Evolutionary conservation across 208 protist genomes (phyloP).

Genomic region (Wallacemonas sp.): DNA sequence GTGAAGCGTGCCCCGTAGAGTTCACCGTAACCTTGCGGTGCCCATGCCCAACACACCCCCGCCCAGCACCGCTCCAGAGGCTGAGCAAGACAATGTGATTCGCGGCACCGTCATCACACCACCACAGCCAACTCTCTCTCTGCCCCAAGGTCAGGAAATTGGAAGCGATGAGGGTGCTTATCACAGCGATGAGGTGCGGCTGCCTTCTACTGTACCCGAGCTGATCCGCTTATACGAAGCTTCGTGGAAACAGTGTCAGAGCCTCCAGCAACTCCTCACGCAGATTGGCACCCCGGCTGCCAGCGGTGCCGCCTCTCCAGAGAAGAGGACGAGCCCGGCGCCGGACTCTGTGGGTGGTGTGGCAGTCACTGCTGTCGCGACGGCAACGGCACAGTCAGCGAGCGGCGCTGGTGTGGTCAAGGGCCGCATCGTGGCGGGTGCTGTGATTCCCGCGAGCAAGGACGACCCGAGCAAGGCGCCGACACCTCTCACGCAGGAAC

Average conservation of each 20-base stretch:
- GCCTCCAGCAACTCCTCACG: conserved; percentile 37
- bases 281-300: conserved; percentile 27
- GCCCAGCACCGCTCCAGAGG: not conserved
- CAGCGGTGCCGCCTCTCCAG: too few species aligned
- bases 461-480: not conserved
- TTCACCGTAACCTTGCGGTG: too few species aligned
- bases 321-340: too few species aligned
- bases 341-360: conserved; percentile 14
- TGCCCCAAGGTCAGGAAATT: too few species aligned
- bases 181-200: conserved; percentile 24
- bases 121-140: not conserved
- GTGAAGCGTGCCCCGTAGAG: not conserved
- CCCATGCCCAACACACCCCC: not conserved
- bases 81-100: not conserved
- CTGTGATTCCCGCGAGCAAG: not conserved
- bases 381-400: not conserved
- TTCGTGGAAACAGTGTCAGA: conserved; percentile 26
- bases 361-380: not conserved
- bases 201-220: conserved; percentile 50
- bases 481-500: not conserved
- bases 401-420: conserved; percentile 3
- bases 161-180: conserved; percentile 14
- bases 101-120: not conserved
- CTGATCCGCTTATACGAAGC: conserved; percentile 41
- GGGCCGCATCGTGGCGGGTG: not conserved